Evolutionary conservation across 805 yeast species (phyloP).

Genomic region (Pichia paraexigua): DNA sequence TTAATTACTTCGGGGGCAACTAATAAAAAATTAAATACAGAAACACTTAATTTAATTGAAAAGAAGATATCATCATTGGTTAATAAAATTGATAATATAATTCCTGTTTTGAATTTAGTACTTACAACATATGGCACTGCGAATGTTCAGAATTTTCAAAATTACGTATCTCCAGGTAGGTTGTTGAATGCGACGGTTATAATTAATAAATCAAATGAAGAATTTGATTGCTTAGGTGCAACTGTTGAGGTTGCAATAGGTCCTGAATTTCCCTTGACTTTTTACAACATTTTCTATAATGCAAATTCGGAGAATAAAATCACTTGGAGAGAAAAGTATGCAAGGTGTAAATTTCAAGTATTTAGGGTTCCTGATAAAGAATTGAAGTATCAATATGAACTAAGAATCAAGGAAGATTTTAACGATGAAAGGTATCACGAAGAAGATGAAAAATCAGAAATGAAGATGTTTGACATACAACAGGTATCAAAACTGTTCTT

Average conservation of each 20-base stretch:
- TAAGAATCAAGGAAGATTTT: constrained; percentile 48
- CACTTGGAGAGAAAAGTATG: constrained; percentile 68
- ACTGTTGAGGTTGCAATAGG: constrained; percentile 38
- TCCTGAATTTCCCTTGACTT: constrained; percentile 47
- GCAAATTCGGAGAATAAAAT: constrained; percentile 31
- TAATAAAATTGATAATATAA: constrained; percentile 51
- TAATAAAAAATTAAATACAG: constrained; percentile 13
- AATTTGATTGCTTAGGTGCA: constrained; percentile 7
- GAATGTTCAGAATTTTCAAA: constrained; percentile 38
- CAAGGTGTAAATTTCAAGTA: constrained; percentile 43
- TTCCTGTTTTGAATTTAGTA: constrained; percentile 61
- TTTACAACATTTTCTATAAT: constrained; percentile 57
- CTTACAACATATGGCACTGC: constrained; percentile 63
- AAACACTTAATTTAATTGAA: constrained; percentile 40
- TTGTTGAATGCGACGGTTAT: constrained; percentile 53
- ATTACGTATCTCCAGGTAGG: constrained; percentile 53
- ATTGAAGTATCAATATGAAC: constrained; percentile 33
- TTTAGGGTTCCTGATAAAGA: constrained; percentile 19
- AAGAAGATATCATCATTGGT: constrained; percentile 40
- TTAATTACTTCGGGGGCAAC: constrained; percentile 26
- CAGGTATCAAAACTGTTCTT: constrained; percentile 49
- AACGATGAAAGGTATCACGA: constrained; percentile 72
- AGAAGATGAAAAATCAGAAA: constrained; percentile 35
- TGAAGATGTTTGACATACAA: constrained; percentile 30
- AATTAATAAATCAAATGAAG: constrained; percentile 33